Conservation (phyloP, 192 early-diverging fungal genomes). For the Rhizophagus clarus region DNA sequence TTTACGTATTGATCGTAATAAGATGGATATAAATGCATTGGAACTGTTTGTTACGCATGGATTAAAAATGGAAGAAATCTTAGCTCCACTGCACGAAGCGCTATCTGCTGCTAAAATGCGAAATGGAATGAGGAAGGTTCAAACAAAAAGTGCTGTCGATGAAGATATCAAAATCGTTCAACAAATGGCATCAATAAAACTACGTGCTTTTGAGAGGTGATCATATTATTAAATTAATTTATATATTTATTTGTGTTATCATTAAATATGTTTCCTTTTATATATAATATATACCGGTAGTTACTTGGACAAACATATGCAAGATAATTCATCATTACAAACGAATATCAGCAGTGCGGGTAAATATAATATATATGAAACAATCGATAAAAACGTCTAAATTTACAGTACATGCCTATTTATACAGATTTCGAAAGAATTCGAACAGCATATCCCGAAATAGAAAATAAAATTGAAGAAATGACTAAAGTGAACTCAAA, state of each 20-base stretch:
- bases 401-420: not conserved
- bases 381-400: not conserved
- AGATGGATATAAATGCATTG: not conserved
- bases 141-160: not conserved
- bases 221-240: too few relatives aligned
- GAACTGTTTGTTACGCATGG: not conserved
- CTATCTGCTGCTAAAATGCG: not conserved
- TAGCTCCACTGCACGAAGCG: not conserved
- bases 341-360: too few relatives aligned
- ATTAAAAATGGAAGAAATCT: constrained; percentile 6
- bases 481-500: not conserved
- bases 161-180: not conserved
- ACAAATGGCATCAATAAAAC: not conserved
- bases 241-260: too few relatives aligned
- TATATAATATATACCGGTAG: too few relatives aligned
- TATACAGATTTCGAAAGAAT: not conserved
- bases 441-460: not conserved
- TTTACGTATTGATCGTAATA: not conserved
- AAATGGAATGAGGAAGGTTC: not conserved
- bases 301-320: too few relatives aligned
- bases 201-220: not conserved
- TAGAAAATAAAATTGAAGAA: not conserved
- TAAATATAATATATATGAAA: not conserved
- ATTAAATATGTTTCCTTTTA: too few relatives aligned
- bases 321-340: too few relatives aligned